Evolutionary conservation across 2,329 filamentous ascomycete species (phyloP).

Genomic region (Kalaharituber pfeilii): DNA sequence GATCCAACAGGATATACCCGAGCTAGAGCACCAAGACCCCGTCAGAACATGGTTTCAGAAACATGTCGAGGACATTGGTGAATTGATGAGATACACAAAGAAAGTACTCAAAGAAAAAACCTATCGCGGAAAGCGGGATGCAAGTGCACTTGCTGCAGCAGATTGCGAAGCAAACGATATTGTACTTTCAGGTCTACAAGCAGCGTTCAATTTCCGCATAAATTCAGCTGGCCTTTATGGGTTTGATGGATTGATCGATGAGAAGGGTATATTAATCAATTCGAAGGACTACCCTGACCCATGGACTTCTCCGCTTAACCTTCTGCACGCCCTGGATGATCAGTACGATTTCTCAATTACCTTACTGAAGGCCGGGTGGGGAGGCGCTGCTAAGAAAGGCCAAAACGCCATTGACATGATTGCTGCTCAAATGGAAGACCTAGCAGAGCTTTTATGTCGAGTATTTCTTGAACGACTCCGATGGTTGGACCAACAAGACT

Average conservation of each 20-base stretch:
- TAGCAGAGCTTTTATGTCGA: conserved; percentile 41
- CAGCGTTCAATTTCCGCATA: conserved; percentile 35
- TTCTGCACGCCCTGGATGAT: conserved; percentile 23
- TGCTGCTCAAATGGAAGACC: conserved; percentile 34
- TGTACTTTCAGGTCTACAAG: conserved; percentile 45
- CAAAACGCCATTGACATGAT: conserved; percentile 31
- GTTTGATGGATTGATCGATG: conserved; percentile 30
- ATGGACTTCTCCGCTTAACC: conserved; percentile 53
- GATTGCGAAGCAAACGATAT: conserved; percentile 54
- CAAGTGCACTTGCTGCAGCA: conserved; percentile 7
- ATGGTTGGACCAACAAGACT: conserved; percentile 38
- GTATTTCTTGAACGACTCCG: conserved; percentile 42
- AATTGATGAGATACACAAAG: conserved; percentile 11
- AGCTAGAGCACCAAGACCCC: conserved; percentile 8
- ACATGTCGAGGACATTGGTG: conserved; percentile 9
- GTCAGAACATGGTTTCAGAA: conserved; percentile 17
- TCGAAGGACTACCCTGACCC: conserved; percentile 58
- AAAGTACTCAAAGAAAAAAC: conserved; percentile 6
- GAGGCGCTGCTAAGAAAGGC: conserved; percentile 24
- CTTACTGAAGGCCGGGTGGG: conserved; percentile 24
- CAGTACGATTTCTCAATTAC: conserved; percentile 21
- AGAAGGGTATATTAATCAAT: conserved; percentile 44
- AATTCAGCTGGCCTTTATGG: conserved; percentile 14
- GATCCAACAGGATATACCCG: background rate
- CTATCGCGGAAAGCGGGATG: conserved; percentile 10